A percentile compares a stretch with the other conserved stretches of the same genome.
Evolutionary conservation across 2,329 filamentous ascomycete species (phyloP).

Genomic region (Penicillium griseofulvum): DNA sequence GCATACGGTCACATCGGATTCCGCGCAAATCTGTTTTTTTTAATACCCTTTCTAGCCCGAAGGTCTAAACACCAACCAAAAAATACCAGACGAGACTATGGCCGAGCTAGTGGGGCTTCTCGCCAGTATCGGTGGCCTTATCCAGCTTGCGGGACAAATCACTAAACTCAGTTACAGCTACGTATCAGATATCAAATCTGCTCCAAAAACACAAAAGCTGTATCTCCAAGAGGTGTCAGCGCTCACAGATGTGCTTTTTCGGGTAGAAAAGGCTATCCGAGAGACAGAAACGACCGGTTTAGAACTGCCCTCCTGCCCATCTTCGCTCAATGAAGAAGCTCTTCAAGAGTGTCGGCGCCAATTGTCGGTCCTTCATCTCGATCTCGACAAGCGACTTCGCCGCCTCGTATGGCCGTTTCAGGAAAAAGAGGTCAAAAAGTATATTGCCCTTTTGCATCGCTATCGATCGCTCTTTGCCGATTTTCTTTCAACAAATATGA

Average conservation of each 20-base stretch:
- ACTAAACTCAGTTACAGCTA: not conserved
- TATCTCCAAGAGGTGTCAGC: not conserved
- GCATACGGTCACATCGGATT: not conserved
- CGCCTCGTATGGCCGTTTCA: not conserved
- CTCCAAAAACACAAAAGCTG: not conserved
- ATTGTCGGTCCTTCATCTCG: not conserved
- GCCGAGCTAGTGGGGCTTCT: not conserved
- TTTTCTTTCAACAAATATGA: not conserved
- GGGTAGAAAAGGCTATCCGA: not conserved
- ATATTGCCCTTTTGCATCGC: not conserved
- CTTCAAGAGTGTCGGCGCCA: not conserved
- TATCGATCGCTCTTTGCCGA: not conserved
- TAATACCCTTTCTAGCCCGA: too few relatives aligned
- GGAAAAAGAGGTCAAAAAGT: not conserved
- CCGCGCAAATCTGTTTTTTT: not conserved
- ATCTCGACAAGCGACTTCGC: not conserved
- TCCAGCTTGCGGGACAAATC: not conserved
- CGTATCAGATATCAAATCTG: not conserved
- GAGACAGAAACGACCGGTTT: not conserved
- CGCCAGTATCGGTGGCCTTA: not conserved
- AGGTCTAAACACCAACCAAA: not conserved
- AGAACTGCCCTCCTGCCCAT: not conserved
- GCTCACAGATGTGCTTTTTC: not conserved
- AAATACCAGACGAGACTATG: not conserved
- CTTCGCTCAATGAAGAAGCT: not conserved